Conservation (phyloP, 768 basidiomycete species). For the Mrakia blollopis region DNA sequence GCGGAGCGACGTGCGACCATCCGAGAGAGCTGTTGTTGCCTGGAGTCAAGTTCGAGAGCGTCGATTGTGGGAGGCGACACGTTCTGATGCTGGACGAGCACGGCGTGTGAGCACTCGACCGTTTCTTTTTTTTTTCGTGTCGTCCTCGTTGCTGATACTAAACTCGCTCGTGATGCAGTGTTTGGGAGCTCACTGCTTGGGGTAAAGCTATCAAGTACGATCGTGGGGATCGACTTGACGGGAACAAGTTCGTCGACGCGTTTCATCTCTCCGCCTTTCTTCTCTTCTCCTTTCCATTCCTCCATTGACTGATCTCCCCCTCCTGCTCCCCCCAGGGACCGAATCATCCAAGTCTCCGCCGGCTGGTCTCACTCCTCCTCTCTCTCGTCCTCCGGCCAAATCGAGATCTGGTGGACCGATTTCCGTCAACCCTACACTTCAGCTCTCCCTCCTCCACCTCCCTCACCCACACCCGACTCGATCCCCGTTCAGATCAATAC, state of each 20-base stretch:
- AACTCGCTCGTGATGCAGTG: background rate
- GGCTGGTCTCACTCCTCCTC: constrained; percentile 19
- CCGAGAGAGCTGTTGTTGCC: constrained; percentile 10
- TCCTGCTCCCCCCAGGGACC: background rate
- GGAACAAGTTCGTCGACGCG: background rate
- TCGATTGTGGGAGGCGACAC: constrained; percentile 18
- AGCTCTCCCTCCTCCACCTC: background rate
- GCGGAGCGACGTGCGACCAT: background rate
- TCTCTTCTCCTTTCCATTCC: background rate
- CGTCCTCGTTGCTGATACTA: background rate
- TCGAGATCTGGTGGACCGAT: constrained; percentile 18
- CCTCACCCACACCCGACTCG: background rate
- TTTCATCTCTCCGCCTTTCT: background rate
- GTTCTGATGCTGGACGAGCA: constrained; percentile 16
- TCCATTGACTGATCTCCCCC: background rate
- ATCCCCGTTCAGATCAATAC: constrained; percentile 1
- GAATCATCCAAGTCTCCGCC: constrained; percentile 15
- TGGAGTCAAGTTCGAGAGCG: background rate
- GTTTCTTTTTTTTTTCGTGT: background rate
- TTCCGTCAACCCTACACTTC: background rate
- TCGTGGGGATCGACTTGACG: background rate
- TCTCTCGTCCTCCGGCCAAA: background rate
- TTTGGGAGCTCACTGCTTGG: constrained; percentile 30
- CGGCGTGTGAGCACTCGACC: constrained; percentile 5
- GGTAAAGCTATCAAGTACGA: constrained; percentile 19